A percentile compares a stretch with the other conserved stretches of the same genome.
These are phyloP conservation scores for Didymella pinodella DNA, from an alignment of 2,329 filamentous ascomycete species.

Conservation along the genomic window DNA sequence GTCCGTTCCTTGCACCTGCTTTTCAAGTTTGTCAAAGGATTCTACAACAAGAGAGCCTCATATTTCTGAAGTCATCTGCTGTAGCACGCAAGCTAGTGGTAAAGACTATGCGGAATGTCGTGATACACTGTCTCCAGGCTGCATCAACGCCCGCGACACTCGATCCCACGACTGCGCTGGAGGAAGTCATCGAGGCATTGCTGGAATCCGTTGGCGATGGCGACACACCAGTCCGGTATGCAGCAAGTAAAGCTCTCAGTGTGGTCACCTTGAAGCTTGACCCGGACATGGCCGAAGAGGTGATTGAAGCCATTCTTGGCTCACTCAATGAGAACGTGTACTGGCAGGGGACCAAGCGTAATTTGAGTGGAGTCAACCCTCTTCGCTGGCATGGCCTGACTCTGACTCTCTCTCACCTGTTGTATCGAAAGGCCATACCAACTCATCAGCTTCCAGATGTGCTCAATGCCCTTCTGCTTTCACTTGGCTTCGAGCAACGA, in stretches of 20 bases:
- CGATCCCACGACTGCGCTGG: constrained; percentile 60
- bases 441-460: constrained; percentile 74
- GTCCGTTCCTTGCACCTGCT: constrained; percentile 69
- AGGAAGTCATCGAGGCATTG: constrained; percentile 82
- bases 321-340: constrained; percentile 69
- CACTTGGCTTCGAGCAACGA: constrained; percentile 87
- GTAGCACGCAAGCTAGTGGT: constrained; percentile 82
- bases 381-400: constrained; percentile 92
- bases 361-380: constrained; percentile 79
- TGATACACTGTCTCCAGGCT: constrained; percentile 67
- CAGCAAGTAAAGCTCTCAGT: constrained; percentile 91
- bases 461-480: constrained; percentile 77
- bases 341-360: constrained; percentile 61
- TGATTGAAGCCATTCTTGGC: constrained; percentile 85
- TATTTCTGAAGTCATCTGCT: constrained; percentile 74
- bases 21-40: constrained; percentile 71
- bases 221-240: constrained; percentile 88
- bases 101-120: constrained; percentile 81
- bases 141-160: constrained; percentile 40
- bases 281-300: constrained; percentile 80
- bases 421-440: constrained; percentile 85
- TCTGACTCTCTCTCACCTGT: constrained; percentile 82
- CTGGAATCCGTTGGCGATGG: constrained; percentile 82
- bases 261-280: constrained; percentile 83
- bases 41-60: constrained; percentile 59